phyloP scores from a whole-genome alignment of 495 filamentous ascomycete genomes.

The Aspergillus nidulans region DNA sequence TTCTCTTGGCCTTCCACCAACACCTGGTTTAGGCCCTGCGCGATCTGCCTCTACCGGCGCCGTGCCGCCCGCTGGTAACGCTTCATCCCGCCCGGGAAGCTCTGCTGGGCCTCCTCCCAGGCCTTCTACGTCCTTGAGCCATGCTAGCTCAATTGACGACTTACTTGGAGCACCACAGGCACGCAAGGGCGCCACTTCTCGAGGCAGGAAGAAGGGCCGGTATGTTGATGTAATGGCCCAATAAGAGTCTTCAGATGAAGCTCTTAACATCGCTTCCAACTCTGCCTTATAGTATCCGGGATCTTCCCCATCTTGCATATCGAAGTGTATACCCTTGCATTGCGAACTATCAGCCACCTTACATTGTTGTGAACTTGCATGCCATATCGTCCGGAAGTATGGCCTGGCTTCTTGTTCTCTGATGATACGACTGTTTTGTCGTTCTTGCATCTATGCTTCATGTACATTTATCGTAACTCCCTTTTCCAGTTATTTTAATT shows the following conservation, averaged over 20 bases:
- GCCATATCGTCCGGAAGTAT: constrained; percentile 6
- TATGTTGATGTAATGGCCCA: constrained; percentile 92
- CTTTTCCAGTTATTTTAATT: constrained; percentile 4
- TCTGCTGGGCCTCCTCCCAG: constrained; percentile 35
- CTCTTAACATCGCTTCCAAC: neutral
- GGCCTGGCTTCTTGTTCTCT: constrained; percentile 1
- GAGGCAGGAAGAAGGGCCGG: constrained; percentile 72
- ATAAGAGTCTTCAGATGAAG: constrained; percentile 9
- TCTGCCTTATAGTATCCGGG: neutral
- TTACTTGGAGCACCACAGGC: constrained; percentile 65
- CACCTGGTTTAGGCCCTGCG: constrained; percentile 20
- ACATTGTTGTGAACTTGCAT: constrained; percentile 16
- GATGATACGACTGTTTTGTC: neutral
- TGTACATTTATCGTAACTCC: constrained; percentile 16
- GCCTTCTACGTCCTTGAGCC: constrained; percentile 66
- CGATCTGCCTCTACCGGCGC: constrained; percentile 38
- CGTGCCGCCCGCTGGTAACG: constrained; percentile 31
- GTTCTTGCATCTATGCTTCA: constrained; percentile 12
- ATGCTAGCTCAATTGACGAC: constrained; percentile 82
- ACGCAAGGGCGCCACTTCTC: constrained; percentile 62
- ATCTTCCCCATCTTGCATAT: constrained; percentile 8
- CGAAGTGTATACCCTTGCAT: constrained; percentile 15
- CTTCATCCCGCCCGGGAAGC: constrained; percentile 28
- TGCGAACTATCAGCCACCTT: neutral
- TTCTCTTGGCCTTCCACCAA: constrained; percentile 28